Base-by-base conservation (phyloP, 1,139 yeast species). In the Sugiyamaella castrensis region DNA sequence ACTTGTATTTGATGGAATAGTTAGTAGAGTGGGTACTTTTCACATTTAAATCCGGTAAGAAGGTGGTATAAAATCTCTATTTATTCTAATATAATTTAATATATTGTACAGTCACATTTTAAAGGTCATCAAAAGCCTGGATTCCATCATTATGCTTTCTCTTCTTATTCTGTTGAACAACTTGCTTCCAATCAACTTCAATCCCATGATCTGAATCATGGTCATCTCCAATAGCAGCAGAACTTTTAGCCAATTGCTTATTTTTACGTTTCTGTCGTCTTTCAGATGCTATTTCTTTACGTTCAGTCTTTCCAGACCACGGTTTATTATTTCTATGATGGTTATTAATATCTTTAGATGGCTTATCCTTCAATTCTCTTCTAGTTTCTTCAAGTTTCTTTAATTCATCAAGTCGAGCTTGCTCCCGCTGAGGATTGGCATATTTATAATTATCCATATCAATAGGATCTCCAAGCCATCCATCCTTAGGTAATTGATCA, bases 101-200 rank as follows among this genome's bases (percentile, higher is more conserved):
- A 28, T 41, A 34, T 16, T 35, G 12, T 13, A n/a, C 26, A 10
- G 38, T 8, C 27, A 7, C 11, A 28, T 28, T 5, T 19, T 73
- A 86, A 62, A 87, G 72, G 67, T 80, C 95, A 62, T 84, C 95
- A 68, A 87, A 87, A 30, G 79, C 73, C 1, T 87, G 86, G 59
- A 78, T 81, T 37, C 58, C 57, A 8, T 44, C 45, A 16, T 45
- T 57, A 49, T 66, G 68, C 60, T 79, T 80, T 53, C 72, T 74
- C 66, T 76, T 81, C 64, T 87, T 88, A 55, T 75, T 81, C 44
- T 76, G 77, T 55, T 80, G 72, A 1, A 91, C 84, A 37, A 84
- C 63, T 39, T 87, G 94, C 69, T 92, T 92, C 98, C 98, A 92
- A 67, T 92, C 98, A 30, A 72, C 77, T 50, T 74, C 76, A 1